Evolutionary conservation across 2,329 filamentous ascomycete species (phyloP), one percentile per base, ranked within the genome.

Genomic region (Intubia oerlemansii): DNA sequence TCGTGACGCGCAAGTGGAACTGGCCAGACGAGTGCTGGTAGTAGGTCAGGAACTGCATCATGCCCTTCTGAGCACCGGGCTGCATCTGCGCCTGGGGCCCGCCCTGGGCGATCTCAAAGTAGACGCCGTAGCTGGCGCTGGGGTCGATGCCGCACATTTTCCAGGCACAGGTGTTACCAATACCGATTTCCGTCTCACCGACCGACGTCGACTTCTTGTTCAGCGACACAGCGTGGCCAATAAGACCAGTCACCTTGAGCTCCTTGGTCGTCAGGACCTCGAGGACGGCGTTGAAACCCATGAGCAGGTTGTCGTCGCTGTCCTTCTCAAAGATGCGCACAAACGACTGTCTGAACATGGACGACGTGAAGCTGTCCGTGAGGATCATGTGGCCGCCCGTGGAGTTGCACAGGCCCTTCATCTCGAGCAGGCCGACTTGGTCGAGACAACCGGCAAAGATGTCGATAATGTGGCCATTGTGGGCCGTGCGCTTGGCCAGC

Each of bases 121-220:
- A 98, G 37, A 98, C 66, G 35, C 82, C 88, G 43, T 95, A 95
- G 44, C 82, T 93, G 18, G 88, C 72, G 31, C 72, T 76, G 9
- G 88, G 88, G 42, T 95, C 84, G 40, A 98, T 93, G 40, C 82
- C 84, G 44, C 88, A 95, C 85, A 98, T 93, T 56, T 98, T 98
- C 88, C 88, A 98, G 4, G 84, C 85, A 52, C 85, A 95, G 1
- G 88, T 98, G 48, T 95, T 95, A 38, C 88, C 88, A 42, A 98
- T 93, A 44, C 88, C 88, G 43, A 85, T 93, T 49, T 98, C 88
- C 0, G 88, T 95, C 56, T 98, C 88, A 30, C 88, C 88, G 10
- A 98, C 88, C 2, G 82, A 92, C 7, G 78, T 77, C 0, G 88
- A 95, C 48, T 98, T 98, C 56, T 95, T 98, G 60, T 95, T 95